Conservation (phyloP, 164 flowering plant species). For the Vitis rupestris region DNA sequence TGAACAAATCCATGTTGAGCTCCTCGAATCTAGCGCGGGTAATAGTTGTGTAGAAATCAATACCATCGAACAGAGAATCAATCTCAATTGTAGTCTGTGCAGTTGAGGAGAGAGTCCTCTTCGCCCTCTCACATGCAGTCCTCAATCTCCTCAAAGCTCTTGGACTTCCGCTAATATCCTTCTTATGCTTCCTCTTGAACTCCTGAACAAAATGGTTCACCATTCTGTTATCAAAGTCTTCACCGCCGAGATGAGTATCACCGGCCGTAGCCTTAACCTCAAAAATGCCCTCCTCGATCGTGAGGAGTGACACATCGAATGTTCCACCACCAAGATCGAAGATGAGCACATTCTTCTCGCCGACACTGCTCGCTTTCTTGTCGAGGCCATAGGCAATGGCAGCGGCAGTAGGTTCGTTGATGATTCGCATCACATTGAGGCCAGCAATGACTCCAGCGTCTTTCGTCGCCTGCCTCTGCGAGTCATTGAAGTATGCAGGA, state of each 20-base stretch:
- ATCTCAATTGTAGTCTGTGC: slow-evolving; percentile 53
- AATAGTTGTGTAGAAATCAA: slow-evolving; percentile 51
- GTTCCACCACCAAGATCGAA: slow-evolving; percentile 59
- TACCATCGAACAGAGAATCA: slow-evolving; percentile 51
- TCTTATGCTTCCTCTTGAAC: slow-evolving; percentile 54
- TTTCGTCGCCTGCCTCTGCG: slow-evolving; percentile 51
- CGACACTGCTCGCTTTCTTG: slow-evolving; percentile 41
- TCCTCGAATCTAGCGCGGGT: slow-evolving; percentile 60
- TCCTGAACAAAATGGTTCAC: slow-evolving; percentile 56
- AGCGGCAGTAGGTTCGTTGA: slow-evolving; percentile 65
- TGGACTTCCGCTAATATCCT: slow-evolving; percentile 48
- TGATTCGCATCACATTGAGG: slow-evolving; percentile 48
- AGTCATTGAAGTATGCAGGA: slow-evolving; percentile 46
- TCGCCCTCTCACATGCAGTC: slow-evolving; percentile 54
- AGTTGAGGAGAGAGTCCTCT: slow-evolving; percentile 50
- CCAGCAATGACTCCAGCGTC: slow-evolving; percentile 57
- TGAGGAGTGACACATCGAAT: slow-evolving; percentile 51
- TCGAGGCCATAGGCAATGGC: slow-evolving; percentile 66
- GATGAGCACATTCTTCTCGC: slow-evolving; percentile 54
- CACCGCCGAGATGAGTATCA: slow-evolving; percentile 61
- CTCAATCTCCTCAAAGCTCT: slow-evolving; percentile 52
- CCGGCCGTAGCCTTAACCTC: slow-evolving; percentile 68
- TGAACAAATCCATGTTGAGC: slow-evolving; percentile 54
- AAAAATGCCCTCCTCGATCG: slow-evolving; percentile 57
- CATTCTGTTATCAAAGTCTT: slow-evolving; percentile 55